These are phyloP conservation scores for Tetracentron sinense DNA, from an alignment of 164 flowering plant species.

Conservation along the genomic window DNA sequence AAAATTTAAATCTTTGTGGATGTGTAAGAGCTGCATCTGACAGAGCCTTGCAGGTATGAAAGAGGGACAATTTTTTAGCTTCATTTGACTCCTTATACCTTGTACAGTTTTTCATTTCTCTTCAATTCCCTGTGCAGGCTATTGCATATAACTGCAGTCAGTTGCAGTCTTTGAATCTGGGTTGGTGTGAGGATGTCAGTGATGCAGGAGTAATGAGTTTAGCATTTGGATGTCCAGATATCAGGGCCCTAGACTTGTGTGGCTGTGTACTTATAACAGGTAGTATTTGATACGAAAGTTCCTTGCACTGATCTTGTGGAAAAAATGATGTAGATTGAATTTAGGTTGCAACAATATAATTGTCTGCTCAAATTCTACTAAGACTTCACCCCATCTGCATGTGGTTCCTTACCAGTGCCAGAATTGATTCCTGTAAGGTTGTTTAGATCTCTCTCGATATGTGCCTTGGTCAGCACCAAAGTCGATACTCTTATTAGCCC, in stretches of 20 bases:
- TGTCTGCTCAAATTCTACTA: too few species aligned
- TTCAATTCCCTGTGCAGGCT: constrained; percentile 51
- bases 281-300: too few species aligned
- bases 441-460: background rate
- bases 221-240: constrained; percentile 88
- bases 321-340: too few species aligned
- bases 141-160: constrained; percentile 67
- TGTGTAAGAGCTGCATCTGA: constrained; percentile 80
- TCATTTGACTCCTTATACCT: background rate
- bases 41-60: constrained; percentile 59
- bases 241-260: constrained; percentile 79
- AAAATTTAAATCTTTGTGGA: constrained; percentile 79
- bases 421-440: background rate
- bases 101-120: background rate
- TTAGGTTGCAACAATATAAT: too few species aligned
- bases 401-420: too few species aligned
- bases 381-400: too few species aligned
- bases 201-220: constrained; percentile 83
- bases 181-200: constrained; percentile 85
- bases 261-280: constrained; percentile 93
- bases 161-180: constrained; percentile 70
- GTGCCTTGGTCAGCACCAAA: background rate
- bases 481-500: too few species aligned
- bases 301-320: too few species aligned
- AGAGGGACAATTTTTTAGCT: background rate